phyloP scores from a whole-genome alignment of 768 basidiomycete species.

The Lyophyllum decastes region DNA sequence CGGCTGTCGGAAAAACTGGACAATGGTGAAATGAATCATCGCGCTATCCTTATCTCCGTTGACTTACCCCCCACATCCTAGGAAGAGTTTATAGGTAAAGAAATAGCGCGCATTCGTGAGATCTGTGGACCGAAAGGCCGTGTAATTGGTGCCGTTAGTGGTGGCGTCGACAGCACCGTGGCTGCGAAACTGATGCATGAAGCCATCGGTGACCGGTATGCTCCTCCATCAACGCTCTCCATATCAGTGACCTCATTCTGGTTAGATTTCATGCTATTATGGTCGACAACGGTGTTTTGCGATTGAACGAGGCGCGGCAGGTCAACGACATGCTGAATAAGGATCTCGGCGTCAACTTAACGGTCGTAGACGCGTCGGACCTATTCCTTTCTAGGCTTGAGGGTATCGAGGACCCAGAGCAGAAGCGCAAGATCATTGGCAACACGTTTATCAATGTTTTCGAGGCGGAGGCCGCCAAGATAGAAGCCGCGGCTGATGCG shows the following conservation, averaged over 20 bases:
- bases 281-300: constrained; percentile 98
- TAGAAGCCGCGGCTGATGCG: constrained; percentile 79
- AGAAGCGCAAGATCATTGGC: constrained; percentile 97
- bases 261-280: constrained; percentile 96
- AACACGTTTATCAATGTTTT: constrained; percentile 99
- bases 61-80: constrained; percentile 29
- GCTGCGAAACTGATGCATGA: constrained; percentile 99
- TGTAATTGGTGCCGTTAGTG: constrained; percentile 96
- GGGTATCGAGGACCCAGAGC: constrained; percentile 93
- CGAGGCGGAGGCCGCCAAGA: constrained; percentile 88
- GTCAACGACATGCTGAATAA: constrained; percentile 92
- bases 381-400: constrained; percentile 88
- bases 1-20: constrained; percentile 82
- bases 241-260: constrained; percentile 6
- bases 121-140: constrained; percentile 94
- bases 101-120: constrained; percentile 89
- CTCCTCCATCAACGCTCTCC: background rate
- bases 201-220: constrained; percentile 94
- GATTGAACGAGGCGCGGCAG: constrained; percentile 86
- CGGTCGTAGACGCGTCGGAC: constrained; percentile 93
- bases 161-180: constrained; percentile 97
- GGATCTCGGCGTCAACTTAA: constrained; percentile 94
- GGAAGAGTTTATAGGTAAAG: constrained; percentile 98
- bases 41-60: background rate
- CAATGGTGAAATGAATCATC: constrained; percentile 65